A percentile compares a stretch with the other conserved stretches of the same genome.
Evolutionary conservation across 192 early-diverging fungal genomes (phyloP).

Genomic region (Haplosporangium gracile): DNA sequence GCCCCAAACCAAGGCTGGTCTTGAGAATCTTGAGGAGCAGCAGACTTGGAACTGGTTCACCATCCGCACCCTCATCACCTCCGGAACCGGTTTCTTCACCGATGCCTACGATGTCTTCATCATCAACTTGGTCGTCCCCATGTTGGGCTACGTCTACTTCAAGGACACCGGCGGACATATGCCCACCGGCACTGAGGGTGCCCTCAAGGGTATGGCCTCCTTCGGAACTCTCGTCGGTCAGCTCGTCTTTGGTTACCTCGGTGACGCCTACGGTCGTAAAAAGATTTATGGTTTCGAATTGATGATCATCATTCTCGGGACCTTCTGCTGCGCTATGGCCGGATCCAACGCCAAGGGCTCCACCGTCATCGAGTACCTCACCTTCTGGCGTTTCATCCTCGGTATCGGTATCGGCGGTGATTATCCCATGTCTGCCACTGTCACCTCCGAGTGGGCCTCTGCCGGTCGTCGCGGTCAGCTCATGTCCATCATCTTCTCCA

Average conservation of each 20-base stretch:
- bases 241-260: slow-evolving; percentile 84
- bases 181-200: slow-evolving; percentile 73
- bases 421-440: slow-evolving; percentile 90
- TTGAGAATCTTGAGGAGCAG: slow-evolving; percentile 63
- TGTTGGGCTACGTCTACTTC: slow-evolving; percentile 85
- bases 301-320: slow-evolving; percentile 92
- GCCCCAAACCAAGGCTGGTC: slow-evolving; percentile 52
- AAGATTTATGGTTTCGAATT: slow-evolving; percentile 91
- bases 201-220: slow-evolving; percentile 89
- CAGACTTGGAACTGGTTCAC: slow-evolving; percentile 81
- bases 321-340: slow-evolving; percentile 84
- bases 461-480: slow-evolving; percentile 83
- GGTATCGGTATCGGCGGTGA: slow-evolving; percentile 86
- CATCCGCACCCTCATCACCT: slow-evolving; percentile 74
- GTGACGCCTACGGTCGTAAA: slow-evolving; percentile 91
- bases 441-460: slow-evolving; percentile 92
- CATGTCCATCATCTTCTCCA: slow-evolving; percentile 88
- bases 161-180: slow-evolving; percentile 62
- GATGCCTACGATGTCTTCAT: slow-evolving; percentile 98
- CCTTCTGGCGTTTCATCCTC: slow-evolving; percentile 83
- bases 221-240: slow-evolving; percentile 95
- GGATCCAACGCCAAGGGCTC: slow-evolving; percentile 77
- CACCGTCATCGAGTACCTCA: slow-evolving; percentile 70
- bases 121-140: slow-evolving; percentile 93
- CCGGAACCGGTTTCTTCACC: slow-evolving; percentile 88